Conservation (phyloP, 345 rosid genomes). For the Acer saccharum region DNA sequence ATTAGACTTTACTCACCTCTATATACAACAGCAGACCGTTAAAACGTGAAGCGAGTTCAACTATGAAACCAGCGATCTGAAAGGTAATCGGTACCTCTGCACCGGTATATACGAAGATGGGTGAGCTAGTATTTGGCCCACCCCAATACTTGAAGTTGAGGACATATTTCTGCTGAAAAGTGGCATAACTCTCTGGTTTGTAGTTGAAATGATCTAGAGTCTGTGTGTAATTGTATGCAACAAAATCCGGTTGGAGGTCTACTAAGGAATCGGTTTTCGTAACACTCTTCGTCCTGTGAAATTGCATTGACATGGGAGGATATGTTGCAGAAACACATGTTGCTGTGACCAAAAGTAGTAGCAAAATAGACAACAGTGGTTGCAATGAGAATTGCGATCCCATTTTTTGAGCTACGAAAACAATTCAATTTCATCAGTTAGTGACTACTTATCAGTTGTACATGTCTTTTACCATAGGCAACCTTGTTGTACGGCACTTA, state of each 20-base stretch:
- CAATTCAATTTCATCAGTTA: not conserved
- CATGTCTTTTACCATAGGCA: not conserved
- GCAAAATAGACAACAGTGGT: not conserved
- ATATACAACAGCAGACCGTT: constrained; percentile 29
- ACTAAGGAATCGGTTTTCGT: not conserved
- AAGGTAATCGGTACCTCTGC: constrained; percentile 3
- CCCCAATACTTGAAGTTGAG: constrained; percentile 31
- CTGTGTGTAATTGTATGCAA: constrained; percentile 21
- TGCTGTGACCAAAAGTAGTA: not conserved
- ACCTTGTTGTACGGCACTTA: not conserved
- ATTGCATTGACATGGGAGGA: constrained; percentile 16
- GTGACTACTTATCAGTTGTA: too few species aligned
- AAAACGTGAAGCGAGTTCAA: constrained; percentile 25
- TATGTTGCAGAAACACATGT: constrained; percentile 8
- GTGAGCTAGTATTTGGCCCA: constrained; percentile 24
- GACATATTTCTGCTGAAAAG: constrained; percentile 30
- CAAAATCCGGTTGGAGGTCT: constrained; percentile 22
- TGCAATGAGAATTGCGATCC: not conserved
- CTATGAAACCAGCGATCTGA: not conserved
- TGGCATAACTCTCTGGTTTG: constrained; percentile 30
- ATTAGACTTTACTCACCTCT: constrained; percentile 24
- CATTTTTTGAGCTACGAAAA: constrained; percentile 7
- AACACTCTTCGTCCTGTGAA: not conserved
- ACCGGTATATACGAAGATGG: constrained; percentile 22
- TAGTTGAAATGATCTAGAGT: constrained; percentile 39